Evolutionary conservation across 495 filamentous ascomycete species (phyloP), one percentile per base, ranked within the genome.

Genomic region (Apodospora peruviana): DNA sequence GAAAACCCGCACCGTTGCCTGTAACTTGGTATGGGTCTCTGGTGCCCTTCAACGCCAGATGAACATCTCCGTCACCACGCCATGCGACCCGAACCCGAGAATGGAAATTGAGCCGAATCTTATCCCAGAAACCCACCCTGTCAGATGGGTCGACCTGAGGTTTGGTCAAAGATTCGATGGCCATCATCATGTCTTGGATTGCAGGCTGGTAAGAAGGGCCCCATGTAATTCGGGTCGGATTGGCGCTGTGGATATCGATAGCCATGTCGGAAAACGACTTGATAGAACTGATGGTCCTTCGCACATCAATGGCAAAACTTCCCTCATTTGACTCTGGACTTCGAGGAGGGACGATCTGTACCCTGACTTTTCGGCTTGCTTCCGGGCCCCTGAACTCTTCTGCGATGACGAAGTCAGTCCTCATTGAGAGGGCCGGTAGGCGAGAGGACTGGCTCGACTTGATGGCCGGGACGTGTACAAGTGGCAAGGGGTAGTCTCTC

Each of bases 151-250:
- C 93, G 34, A 95, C 74, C 54, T 94, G 90, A 4, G 89, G 87
- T 56, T 97, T 99, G 9, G 91, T 95, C 69, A 99, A 96, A 0
- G 86, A 86, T 71, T 99, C 93, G 49, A 99, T 88, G 20, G 94
- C 89, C 82, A 97, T 96, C 93, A 99, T 99, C 88, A 96, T 96
- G 59, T 99, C 93, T 66, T 99, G 93, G 45, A 99, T 96, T 10
- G 91, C 94, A 21, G 93, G 93, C 53, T 99, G 93, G 60, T 97
- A 97, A 0, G 93, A 95, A 48, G 90, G 87, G 34, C 91, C 89
- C 93, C 93, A 99, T 24, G 90, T 96, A 43, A 97, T 91, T 47
- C 86, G 82, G 7, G 93, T 99, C 8, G 94, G 85, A 51, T 88
- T 80, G 49, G 84, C 85, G 4, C 91, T 96, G 61, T 96, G 91